These are phyloP conservation scores for Ophiostoma fasciatum DNA, from an alignment of 2,329 filamentous ascomycete genomes.

Conservation along the genomic window DNA sequence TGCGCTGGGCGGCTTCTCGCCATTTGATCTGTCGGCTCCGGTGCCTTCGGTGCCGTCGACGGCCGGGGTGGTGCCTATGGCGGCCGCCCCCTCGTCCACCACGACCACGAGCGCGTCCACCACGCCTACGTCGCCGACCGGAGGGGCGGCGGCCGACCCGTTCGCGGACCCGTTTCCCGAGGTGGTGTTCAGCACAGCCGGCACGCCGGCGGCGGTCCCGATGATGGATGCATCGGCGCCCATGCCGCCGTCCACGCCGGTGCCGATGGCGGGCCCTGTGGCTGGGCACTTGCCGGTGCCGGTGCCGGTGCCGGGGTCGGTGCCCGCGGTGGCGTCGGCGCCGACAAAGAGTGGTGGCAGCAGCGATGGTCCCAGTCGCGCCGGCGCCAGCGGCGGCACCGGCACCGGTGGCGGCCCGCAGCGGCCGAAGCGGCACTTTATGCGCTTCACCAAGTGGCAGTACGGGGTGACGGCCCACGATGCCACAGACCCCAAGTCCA, in stretches of 20 bases:
- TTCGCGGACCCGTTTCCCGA: background rate
- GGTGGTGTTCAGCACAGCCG: background rate
- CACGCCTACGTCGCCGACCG: slow-evolving; percentile 3
- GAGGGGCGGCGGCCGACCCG: background rate
- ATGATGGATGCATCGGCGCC: slow-evolving; percentile 7
- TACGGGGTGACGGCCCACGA: too few species aligned
- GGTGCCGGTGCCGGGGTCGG: too few species aligned
- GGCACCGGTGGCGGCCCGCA: slow-evolving; percentile 12
- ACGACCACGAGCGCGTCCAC: background rate
- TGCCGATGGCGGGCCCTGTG: background rate
- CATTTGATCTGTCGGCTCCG: too few species aligned
- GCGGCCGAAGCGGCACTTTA: slow-evolving; percentile 20
- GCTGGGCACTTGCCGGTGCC: background rate
- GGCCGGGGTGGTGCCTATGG: background rate
- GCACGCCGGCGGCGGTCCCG: slow-evolving; percentile 15
- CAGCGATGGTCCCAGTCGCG: too few species aligned
- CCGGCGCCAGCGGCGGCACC: slow-evolving; percentile 14
- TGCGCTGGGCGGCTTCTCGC: slow-evolving; percentile 14
- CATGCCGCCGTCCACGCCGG: background rate
- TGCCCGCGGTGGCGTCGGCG: too few species aligned
- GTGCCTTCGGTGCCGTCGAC: slow-evolving; percentile 1
- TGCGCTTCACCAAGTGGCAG: slow-evolving; percentile 42
- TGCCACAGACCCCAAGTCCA: slow-evolving; percentile 12
- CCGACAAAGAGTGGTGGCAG: too few species aligned
- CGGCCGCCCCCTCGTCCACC: background rate